Evolutionary conservation across 306 rosid genomes (phyloP).

Genomic region (Heteromeles arbutifolia): DNA sequence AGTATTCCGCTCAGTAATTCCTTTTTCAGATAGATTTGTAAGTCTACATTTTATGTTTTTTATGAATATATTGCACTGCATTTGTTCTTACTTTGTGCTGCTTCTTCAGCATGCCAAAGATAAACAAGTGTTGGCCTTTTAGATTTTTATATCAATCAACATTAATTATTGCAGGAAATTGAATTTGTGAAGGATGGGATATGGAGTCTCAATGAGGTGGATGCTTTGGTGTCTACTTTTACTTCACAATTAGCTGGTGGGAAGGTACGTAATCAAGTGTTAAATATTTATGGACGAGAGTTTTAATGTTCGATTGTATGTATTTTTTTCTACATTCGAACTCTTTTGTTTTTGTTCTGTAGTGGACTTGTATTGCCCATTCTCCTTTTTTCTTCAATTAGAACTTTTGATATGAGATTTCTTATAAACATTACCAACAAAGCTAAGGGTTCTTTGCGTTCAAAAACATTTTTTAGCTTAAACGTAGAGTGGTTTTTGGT

Average conservation of each 20-base stretch:
- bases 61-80: neutral
- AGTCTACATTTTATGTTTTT: conserved; percentile 23
- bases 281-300: too few relatives aligned
- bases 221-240: conserved; percentile 65
- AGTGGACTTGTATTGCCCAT: too few relatives aligned
- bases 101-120: neutral
- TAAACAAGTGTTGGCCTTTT: neutral
- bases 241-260: conserved; percentile 51
- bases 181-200: conserved; percentile 70
- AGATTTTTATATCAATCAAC: neutral
- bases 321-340: too few relatives aligned
- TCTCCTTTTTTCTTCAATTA: too few relatives aligned
- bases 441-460: too few relatives aligned
- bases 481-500: too few relatives aligned
- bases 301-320: too few relatives aligned
- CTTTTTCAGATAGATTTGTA: conserved; percentile 63
- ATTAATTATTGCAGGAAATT: conserved; percentile 61
- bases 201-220: conserved; percentile 62
- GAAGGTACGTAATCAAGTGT: conserved; percentile 19
- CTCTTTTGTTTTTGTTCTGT: too few relatives aligned
- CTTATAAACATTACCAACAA: too few relatives aligned
- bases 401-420: too few relatives aligned
- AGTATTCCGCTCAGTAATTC: conserved; percentile 58
- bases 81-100: conserved; percentile 2
- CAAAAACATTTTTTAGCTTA: too few relatives aligned